Base-by-base conservation (phyloP, 306 rosid species). In the Delonix regia region DNA sequence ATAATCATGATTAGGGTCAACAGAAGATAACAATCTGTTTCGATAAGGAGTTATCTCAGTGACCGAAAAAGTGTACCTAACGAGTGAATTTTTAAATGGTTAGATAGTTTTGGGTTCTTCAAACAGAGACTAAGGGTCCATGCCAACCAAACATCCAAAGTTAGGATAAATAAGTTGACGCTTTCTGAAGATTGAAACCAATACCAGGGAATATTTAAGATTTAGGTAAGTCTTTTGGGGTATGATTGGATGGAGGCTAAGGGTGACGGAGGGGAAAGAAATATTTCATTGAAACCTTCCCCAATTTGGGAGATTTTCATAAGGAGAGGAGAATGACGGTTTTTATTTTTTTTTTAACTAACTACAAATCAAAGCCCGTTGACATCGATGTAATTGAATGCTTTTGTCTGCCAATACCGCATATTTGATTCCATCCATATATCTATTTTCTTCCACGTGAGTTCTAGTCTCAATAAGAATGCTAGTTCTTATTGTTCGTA, bases 21-120 rank as follows among this genome's bases (percentile, higher is more conserved):
- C 48, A 56, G 64, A 71, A 44, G 72, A 78, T 51, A 51, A 56
- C 7, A 52, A 64, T 39, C 51, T 70, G 45, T n/a, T 62, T 60
- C 39, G 77, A 67, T 57, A 42, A 51, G 49, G 25, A 71, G 52
- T 82, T 78, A 28, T 73, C 66, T 77, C 65, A 68, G 25, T 28
- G 22, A 72, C 53, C 18, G 38, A 65, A 33, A 52, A 68, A 63
- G 45, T 64, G 55, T 11, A 42, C 42, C 74, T 56, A 49, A 65
- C 41, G 24, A 64, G 49, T 67, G 64, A 53, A 55, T 25, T 55
- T 66, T 13, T 15, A 45, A 66, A 68, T 68, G 53, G 52, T 21
- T 53, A 16, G 30, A 55, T 24, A 39, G n/a, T 39, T 39, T 12
- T 36, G 71, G 53, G 55, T 27, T 41, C 52, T 57, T 69, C 39